Evolutionary conservation across 495 filamentous ascomycete species (phyloP).

Genomic region (Hypoxylon lienhwacheense): DNA sequence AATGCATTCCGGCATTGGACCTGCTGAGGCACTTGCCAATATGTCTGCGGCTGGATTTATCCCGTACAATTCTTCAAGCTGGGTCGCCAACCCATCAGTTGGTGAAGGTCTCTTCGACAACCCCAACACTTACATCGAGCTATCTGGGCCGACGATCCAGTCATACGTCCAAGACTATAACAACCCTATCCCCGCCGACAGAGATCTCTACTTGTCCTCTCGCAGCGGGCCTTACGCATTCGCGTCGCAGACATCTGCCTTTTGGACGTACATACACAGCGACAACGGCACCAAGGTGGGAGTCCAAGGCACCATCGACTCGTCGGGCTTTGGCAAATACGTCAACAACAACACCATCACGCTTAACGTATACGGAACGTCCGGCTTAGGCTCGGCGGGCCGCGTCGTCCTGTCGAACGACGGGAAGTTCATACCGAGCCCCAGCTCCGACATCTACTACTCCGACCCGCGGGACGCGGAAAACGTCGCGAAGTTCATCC

Average conservation of each 20-base stretch:
- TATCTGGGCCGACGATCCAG: constrained; percentile 36
- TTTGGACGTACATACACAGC: constrained; percentile 44
- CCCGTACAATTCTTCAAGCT: constrained; percentile 26
- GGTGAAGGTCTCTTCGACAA: constrained; percentile 49
- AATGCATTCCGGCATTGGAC: constrained; percentile 57
- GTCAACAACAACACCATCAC: constrained; percentile 42
- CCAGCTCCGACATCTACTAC: constrained; percentile 42
- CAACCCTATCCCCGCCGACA: constrained; percentile 38
- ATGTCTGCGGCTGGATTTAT: constrained; percentile 33
- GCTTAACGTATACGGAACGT: constrained; percentile 49
- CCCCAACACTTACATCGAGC: constrained; percentile 50
- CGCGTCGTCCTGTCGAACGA: constrained; percentile 39
- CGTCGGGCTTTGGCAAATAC: constrained; percentile 39
- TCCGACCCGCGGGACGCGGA: constrained; percentile 40
- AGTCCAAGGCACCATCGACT: constrained; percentile 47
- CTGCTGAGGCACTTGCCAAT: constrained; percentile 30
- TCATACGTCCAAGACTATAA: constrained; percentile 45
- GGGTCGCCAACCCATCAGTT: constrained; percentile 44
- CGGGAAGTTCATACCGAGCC: constrained; percentile 39
- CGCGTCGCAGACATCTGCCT: constrained; percentile 44
- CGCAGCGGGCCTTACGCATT: constrained; percentile 45
- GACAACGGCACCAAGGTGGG: constrained; percentile 38
- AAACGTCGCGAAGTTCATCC: constrained; percentile 47
- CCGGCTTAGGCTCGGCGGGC: constrained; percentile 43
- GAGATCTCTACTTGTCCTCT: constrained; percentile 37